Conservation (phyloP, 2,329 filamentous ascomycete species). For the Dichotomopilus funicola region DNA sequence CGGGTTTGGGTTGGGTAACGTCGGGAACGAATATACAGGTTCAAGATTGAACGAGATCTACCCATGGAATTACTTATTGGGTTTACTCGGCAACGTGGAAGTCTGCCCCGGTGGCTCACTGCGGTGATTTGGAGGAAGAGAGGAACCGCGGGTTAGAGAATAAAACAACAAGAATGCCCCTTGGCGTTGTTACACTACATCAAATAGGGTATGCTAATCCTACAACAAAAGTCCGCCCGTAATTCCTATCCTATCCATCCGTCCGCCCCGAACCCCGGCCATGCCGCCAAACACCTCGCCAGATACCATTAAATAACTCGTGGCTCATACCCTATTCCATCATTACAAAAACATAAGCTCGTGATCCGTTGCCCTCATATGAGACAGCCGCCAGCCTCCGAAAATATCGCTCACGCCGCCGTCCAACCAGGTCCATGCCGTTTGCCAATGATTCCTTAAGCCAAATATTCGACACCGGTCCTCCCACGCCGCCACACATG, state of each 20-base stretch:
- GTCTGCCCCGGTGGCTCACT: too few relatives aligned
- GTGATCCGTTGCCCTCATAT: neutral
- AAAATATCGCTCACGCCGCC: too few relatives aligned
- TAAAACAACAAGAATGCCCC: neutral
- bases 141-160: neutral
- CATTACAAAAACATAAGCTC: neutral
- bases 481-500: neutral
- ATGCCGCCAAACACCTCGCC: neutral
- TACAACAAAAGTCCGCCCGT: neutral
- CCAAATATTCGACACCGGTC: neutral
- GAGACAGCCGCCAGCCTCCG: too few relatives aligned
- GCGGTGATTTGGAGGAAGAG: too few relatives aligned
- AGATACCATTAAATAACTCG: constrained; percentile 7
- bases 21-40: constrained; percentile 1
- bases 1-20: constrained; percentile 3
- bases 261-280: neutral
- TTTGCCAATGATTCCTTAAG: neutral
- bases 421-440: neutral
- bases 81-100: neutral
- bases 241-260: neutral
- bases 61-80: neutral
- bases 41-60: neutral
- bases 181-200: neutral
- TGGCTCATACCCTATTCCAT: neutral
- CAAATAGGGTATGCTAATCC: constrained; percentile 7